Conservation (phyloP, 768 basidiomycete species). For the Scleroderma bovista region DNA sequence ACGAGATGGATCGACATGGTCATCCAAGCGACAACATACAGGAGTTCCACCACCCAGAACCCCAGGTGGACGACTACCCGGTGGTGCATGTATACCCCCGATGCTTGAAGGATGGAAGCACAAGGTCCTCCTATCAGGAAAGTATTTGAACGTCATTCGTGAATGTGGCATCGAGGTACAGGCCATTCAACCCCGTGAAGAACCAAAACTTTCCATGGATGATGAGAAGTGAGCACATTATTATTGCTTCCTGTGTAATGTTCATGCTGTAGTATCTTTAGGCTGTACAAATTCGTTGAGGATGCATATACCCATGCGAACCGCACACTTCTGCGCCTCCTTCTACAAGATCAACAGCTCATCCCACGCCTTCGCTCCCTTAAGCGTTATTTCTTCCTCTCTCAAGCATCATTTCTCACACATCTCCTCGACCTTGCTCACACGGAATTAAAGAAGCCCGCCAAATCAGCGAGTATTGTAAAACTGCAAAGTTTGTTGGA, state of each 20-base stretch:
- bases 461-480: conserved; percentile 74
- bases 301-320: conserved; percentile 94
- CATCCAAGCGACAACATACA: conserved; percentile 63
- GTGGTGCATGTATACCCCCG: conserved; percentile 91
- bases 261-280: conserved; percentile 25
- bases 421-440: conserved; percentile 88
- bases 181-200: conserved; percentile 37
- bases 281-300: conserved; percentile 89
- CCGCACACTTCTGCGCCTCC: conserved; percentile 77
- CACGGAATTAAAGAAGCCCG: conserved; percentile 78
- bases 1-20: conserved; percentile 66
- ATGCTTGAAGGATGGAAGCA: conserved; percentile 95
- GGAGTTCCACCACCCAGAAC: conserved; percentile 73
- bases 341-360: conserved; percentile 85
- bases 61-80: conserved; percentile 70
- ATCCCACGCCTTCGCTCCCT: conserved; percentile 90
- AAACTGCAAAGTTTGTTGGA: conserved; percentile 95
- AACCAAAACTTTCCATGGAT: conserved; percentile 65
- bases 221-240: conserved; percentile 59
- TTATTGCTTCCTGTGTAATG: conserved; percentile 4
- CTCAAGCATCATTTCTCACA: conserved; percentile 92
- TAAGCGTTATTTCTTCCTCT: conserved; percentile 96
- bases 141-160: conserved; percentile 95
- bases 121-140: conserved; percentile 93
- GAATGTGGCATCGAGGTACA: conserved; percentile 91